Conservation (phyloP, 768 basidiomycete species). For the Pisolithus orientalis region DNA sequence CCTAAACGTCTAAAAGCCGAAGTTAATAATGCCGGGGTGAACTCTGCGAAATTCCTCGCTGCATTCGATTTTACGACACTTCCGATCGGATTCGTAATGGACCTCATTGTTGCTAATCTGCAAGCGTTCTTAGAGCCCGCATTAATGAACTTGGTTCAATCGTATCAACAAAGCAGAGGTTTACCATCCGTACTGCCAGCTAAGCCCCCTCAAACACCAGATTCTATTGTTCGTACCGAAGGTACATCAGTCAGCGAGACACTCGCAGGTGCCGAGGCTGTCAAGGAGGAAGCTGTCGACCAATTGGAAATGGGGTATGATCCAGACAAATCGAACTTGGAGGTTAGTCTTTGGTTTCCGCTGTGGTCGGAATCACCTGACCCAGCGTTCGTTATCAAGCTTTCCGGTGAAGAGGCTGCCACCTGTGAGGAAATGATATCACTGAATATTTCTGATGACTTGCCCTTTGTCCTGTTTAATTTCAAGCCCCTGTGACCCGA, state of each 20-base stretch:
- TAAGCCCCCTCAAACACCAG: conserved; percentile 10
- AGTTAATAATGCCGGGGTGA: conserved; percentile 35
- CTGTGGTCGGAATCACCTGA: not conserved
- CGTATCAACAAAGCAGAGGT: conserved; percentile 52
- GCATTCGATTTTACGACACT: conserved; percentile 81
- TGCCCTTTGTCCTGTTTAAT: conserved; percentile 51
- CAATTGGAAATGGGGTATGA: conserved; percentile 88
- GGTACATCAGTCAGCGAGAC: conserved; percentile 14
- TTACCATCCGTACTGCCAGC: conserved; percentile 12
- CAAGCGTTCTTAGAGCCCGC: conserved; percentile 65
- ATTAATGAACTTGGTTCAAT: conserved; percentile 56
- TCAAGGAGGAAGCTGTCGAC: conserved; percentile 74
- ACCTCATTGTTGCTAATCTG: conserved; percentile 84
- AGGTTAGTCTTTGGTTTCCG: conserved; percentile 36
- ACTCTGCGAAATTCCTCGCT: conserved; percentile 51
- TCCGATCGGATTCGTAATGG: conserved; percentile 71
- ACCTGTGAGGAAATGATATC: conserved; percentile 29
- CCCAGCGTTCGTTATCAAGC: conserved; percentile 29
- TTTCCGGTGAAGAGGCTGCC: conserved; percentile 41
- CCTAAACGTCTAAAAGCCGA: conserved; percentile 72
- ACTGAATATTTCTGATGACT: conserved; percentile 33
- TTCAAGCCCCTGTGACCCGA: conserved; percentile 80
- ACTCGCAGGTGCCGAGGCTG: conserved; percentile 13
- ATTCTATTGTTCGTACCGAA: conserved; percentile 4
- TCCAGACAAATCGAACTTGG: conserved; percentile 71